A percentile compares a stretch with the other conserved stretches of the same genome.
These are phyloP conservation scores for Rhynchosporium graminicola DNA, from an alignment of 2,329 filamentous ascomycete species.

Conservation along the genomic window DNA sequence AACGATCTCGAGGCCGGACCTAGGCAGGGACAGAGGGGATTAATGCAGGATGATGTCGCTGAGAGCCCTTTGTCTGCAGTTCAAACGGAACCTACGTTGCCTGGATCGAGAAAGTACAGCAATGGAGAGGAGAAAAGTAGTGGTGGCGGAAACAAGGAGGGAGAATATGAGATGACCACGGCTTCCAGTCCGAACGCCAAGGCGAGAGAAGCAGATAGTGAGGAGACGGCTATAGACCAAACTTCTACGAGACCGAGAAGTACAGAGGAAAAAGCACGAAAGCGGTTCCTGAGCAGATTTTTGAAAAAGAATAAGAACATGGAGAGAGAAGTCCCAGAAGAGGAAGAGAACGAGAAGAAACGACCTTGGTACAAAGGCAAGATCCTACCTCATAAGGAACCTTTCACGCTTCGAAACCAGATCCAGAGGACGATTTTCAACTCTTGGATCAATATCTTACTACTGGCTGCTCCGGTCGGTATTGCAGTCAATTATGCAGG, in stretches of 20 bases:
- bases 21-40: background rate
- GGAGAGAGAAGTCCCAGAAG: conserved; percentile 15
- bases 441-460: conserved; percentile 84
- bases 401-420: conserved; percentile 64
- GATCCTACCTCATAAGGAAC: conserved; percentile 45
- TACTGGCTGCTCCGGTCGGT: conserved; percentile 77
- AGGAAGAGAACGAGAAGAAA: conserved; percentile 34
- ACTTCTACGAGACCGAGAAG: conserved; percentile 22
- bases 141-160: conserved; percentile 16
- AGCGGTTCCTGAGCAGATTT: conserved; percentile 29
- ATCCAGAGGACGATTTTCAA: conserved; percentile 73
- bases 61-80: conserved; percentile 22
- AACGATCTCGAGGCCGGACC: conserved; percentile 25
- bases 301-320: conserved; percentile 21
- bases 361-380: conserved; percentile 40
- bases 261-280: conserved; percentile 29
- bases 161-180: conserved; percentile 26
- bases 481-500: conserved; percentile 70
- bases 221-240: conserved; percentile 22
- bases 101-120: conserved; percentile 12
- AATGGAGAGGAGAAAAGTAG: background rate
- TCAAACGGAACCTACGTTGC: conserved; percentile 31
- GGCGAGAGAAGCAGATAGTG: conserved; percentile 25
- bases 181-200: conserved; percentile 19
- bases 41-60: conserved; percentile 10